Evolutionary conservation across 2,329 filamentous ascomycete species (phyloP).

Genomic region (Tolypocladium cylindrosporum): DNA sequence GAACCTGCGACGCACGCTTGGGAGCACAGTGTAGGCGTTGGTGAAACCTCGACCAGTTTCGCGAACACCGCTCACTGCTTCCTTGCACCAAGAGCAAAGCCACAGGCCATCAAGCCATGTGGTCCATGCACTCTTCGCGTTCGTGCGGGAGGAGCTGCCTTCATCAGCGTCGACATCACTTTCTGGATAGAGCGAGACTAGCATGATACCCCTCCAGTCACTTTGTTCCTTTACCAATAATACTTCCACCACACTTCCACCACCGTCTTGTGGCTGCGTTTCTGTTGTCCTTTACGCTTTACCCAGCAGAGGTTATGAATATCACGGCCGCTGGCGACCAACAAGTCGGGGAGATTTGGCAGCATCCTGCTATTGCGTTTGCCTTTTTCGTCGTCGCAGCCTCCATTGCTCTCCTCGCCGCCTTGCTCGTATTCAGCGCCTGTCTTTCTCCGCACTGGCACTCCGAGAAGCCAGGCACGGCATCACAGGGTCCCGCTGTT

Average conservation of each 20-base stretch:
- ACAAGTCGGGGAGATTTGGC: constrained; percentile 1
- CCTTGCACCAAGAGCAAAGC: not conserved
- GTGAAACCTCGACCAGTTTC: not conserved
- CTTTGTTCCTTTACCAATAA: not conserved
- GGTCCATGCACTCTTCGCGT: too few species aligned
- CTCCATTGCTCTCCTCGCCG: constrained; percentile 1
- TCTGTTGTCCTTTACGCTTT: not conserved
- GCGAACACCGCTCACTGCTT: not conserved
- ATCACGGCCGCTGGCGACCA: not conserved
- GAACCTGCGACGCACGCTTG: constrained; percentile 44
- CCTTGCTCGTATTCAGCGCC: not conserved
- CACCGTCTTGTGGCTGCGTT: not conserved
- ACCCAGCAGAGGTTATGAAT: not conserved
- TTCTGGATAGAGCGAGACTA: constrained; percentile 1
- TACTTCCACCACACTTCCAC: not conserved
- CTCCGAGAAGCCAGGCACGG: not conserved
- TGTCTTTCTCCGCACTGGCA: not conserved
- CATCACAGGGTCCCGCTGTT: not conserved
- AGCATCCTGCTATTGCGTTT: constrained; percentile 2
- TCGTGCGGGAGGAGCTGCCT: not conserved
- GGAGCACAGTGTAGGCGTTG: constrained; percentile 13
- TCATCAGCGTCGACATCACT: not conserved
- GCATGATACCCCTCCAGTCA: not conserved
- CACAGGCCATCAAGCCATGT: not conserved
- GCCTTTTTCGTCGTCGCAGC: constrained; percentile 2